Evolutionary conservation across 169 alveolate species (phyloP), one percentile per base, ranked within the genome.

Genomic region (Plasmodium vivax): DNA sequence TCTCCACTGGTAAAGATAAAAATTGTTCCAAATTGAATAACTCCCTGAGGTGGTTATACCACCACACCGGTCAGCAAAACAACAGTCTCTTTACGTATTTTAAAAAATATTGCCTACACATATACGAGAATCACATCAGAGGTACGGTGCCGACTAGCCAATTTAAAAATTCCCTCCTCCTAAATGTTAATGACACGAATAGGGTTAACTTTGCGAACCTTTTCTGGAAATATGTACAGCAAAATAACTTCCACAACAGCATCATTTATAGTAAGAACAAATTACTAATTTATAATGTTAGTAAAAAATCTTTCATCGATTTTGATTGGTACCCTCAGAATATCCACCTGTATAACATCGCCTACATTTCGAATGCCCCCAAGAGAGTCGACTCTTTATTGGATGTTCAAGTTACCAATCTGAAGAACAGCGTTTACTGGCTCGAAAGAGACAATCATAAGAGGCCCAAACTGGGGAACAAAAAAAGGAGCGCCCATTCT

Each of bases 311-410:
- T 10, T 90, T 90, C 47, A 90, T 90, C 7, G 94, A 90, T 90
- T 90, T 80, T 90, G 94, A 90, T 43, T n/a, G 34, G 14, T 90
- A 90, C 5, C 94, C 94, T 6, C 94, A 90, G 82, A 90, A 90
- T 90, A 56, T 90, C 6, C 94, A 90, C 9, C 54, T 90, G 34
- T 90, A 90, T 38, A 90, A 90, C 36, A 90, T 90, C 68, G 94
- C 91, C 27, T 90, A 80, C 36, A 47, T 90, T 56, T 90, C 94
- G 14, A 90, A 90, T 90, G 58, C 74, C 14, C 72, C 72, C 19
- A 90, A 74, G 72, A 51, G 56, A 45, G 23, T 90, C 12, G 90
- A 80, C 16, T 9, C 87, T n/a, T 19, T 90, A 36, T 54, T 90
- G 56, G 90, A 90, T 80, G 45, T 74, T 2, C 94, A 90, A 90